A percentile compares a stretch with the other conserved stretches of the same genome.
These are phyloP conservation scores for Ambrosia trifida DNA, from an alignment of 129 eudicot species.

Conservation along the genomic window DNA sequence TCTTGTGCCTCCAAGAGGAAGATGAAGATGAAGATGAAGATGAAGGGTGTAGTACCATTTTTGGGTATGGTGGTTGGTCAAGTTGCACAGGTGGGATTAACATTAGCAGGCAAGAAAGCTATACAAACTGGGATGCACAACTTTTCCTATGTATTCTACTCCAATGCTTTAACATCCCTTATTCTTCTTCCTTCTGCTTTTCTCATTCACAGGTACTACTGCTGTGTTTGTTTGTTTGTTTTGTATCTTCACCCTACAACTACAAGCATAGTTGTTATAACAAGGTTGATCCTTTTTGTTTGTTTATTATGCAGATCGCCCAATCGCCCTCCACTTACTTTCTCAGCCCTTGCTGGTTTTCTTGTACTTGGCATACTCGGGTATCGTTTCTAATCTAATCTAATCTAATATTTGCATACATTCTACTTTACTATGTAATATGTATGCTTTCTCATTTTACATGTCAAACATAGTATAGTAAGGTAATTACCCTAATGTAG, in stretches of 20 bases:
- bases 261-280: no score
- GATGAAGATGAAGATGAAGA: conserved; percentile 34
- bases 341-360: conserved; percentile 40
- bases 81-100: conserved; percentile 52
- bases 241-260: background rate
- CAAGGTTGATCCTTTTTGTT: background rate
- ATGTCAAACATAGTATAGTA: background rate
- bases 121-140: conserved; percentile 53
- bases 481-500: background rate
- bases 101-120: conserved; percentile 49
- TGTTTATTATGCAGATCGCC: conserved; percentile 39
- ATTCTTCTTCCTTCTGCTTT: conserved; percentile 51
- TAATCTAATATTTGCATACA: background rate
- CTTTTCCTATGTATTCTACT: conserved; percentile 23
- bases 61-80: conserved; percentile 49
- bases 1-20: conserved; percentile 16
- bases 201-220: conserved; percentile 36
- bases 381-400: no score
- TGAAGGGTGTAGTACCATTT: conserved; percentile 46
- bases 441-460: background rate
- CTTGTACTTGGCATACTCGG: conserved; percentile 57
- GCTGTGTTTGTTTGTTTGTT: background rate
- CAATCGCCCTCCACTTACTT: conserved; percentile 36
- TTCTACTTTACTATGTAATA: conserved; percentile 9
- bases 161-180: conserved; percentile 44